phyloP scores from a whole-genome alignment of 495 filamentous ascomycete species.

The Podospora anserina region DNA sequence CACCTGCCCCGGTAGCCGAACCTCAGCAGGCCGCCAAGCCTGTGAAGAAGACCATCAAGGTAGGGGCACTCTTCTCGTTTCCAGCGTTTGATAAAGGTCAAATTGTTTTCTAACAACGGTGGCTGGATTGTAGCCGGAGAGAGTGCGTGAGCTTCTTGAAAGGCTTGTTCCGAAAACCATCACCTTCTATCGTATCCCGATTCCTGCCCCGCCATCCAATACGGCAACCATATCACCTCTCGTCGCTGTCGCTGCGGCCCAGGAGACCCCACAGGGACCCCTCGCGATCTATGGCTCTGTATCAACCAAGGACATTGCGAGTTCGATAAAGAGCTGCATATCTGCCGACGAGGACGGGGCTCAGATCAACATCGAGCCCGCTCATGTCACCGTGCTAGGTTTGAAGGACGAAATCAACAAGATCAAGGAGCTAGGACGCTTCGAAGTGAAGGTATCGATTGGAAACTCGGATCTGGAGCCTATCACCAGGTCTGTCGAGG shows the following conservation, averaged over 20 bases:
- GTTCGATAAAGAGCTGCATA: slow-evolving; percentile 31
- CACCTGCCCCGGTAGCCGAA: background rate
- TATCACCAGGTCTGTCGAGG: slow-evolving; percentile 32
- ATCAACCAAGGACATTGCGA: slow-evolving; percentile 34
- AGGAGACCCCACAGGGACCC: background rate
- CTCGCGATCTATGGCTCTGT: slow-evolving; percentile 45
- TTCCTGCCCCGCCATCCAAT: slow-evolving; percentile 24
- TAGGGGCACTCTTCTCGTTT: background rate
- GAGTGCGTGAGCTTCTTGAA: slow-evolving; percentile 81
- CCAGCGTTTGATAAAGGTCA: background rate
- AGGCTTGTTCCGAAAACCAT: slow-evolving; percentile 85
- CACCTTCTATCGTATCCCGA: slow-evolving; percentile 74
- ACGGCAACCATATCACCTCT: slow-evolving; percentile 24
- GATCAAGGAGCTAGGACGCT: slow-evolving; percentile 42
- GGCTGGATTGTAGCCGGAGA: slow-evolving; percentile 25
- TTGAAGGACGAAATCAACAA: slow-evolving; percentile 34
- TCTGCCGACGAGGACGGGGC: slow-evolving; percentile 30
- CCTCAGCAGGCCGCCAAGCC: background rate
- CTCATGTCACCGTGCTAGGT: slow-evolving; percentile 33
- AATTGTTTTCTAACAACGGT: slow-evolving; percentile 12
- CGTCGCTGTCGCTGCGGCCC: slow-evolving; percentile 12
- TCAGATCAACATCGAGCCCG: slow-evolving; percentile 33
- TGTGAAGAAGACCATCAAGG: background rate
- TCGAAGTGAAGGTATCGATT: slow-evolving; percentile 33
- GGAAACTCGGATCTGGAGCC: slow-evolving; percentile 24